Base-by-base conservation (phyloP, 2,329 filamentous ascomycete genomes). In the Colletotrichum liriopes region DNA sequence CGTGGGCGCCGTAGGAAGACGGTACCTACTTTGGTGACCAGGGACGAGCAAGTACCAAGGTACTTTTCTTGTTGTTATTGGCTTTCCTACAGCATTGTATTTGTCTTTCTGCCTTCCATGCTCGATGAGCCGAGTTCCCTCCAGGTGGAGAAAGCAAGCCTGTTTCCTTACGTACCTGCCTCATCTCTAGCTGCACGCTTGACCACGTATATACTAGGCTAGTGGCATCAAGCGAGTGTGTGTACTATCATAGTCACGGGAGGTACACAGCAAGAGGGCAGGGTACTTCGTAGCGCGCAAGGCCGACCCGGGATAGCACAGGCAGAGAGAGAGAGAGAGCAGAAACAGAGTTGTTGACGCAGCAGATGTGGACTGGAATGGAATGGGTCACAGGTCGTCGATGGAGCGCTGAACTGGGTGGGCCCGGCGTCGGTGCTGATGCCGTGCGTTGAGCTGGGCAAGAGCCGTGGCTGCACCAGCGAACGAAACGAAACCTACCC, bases 401-500 rank as follows among this genome's bases (percentile, higher is more conserved):
- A 62, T 51, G 45, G 43, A 26, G 41, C 29, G 29, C 20, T 29
- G 29, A n/a, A 20, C 29, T 37, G n/a, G 12, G 61, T 64, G 61
- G 61, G 20, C 47, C 60, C 37, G 49, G 35, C 52, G 49, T 64
- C 61, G 49, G 49, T 64, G 61, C 61, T 64, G 61, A 54, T 64
- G 47, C 61, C 49, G 37, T 64, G 61, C 61, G 49, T 43, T 18
- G 37, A 58, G 47, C 55, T 67, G 67, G 63, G 39, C 23, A 26
- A 16, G 32, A 32, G 32, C 63, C 37, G 67, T 61, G 67, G 67
- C 55, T 61, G 63, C 67, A 32, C 63, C 67, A 45, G 54, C 47
- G 9, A 71, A 65, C 61, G 43, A 65, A 65, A 70, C 61, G 54
- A 70, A 70, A 59, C 61, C 67, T 65, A 52, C 9, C 29, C 32